Conservation (phyloP, 106 monocot species). For the Dendrobium chrysotoxum region DNA sequence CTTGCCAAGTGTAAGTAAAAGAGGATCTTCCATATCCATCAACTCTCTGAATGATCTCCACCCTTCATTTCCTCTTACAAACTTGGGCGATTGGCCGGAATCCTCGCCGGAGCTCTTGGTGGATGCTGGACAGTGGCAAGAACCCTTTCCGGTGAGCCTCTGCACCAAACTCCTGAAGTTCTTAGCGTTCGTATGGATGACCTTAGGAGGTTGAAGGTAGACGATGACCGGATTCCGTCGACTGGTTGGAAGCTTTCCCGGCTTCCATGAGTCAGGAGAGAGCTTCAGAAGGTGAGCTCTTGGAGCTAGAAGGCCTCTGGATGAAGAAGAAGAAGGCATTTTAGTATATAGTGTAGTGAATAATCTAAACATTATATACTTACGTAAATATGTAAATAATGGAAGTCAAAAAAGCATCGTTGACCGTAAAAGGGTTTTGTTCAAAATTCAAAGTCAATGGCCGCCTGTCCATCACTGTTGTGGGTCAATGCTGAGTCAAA, state of each 20-base stretch:
- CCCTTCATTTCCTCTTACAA: neutral
- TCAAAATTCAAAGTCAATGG: no score
- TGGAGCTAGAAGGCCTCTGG: neutral
- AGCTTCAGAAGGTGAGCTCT: neutral
- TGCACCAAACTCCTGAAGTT: slow-evolving; percentile 14
- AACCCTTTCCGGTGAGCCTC: slow-evolving; percentile 6
- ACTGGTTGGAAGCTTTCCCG: neutral
- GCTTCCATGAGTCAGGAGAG: neutral
- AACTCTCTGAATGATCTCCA: neutral
- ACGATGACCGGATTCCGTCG: slow-evolving; percentile 1
- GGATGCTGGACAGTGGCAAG: neutral
- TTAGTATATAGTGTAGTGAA: no score
- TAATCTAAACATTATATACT: no score
- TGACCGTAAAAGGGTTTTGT: no score
- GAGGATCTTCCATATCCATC: neutral
- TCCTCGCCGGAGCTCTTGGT: neutral
- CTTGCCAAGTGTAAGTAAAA: neutral
- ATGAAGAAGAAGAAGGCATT: neutral
- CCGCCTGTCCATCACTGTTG: no score
- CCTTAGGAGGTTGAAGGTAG: slow-evolving; percentile 9
- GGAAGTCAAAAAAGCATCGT: no score
- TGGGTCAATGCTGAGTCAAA: no score
- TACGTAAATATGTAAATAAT: no score
- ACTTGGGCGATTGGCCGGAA: neutral
- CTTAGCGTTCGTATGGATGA: neutral